A percentile compares a stretch with the other conserved stretches of the same genome.
phyloP scores from a whole-genome alignment of 441 rosid species.

The Melastoma candidum region DNA sequence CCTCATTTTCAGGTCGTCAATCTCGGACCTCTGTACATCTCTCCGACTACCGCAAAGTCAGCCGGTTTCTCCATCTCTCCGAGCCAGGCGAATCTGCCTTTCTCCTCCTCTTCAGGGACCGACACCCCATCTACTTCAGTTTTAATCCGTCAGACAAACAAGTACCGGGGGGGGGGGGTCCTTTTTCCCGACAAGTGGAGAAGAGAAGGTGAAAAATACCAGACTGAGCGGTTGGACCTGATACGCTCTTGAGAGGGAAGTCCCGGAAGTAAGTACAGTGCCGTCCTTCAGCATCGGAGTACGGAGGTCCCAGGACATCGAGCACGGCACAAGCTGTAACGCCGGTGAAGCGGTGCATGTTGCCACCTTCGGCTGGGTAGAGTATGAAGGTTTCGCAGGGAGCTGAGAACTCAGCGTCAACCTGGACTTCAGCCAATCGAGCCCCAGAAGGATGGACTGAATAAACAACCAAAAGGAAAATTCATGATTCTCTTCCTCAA shows the following conservation, averaged over 20 bases:
- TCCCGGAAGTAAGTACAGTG: slow-evolving; percentile 68
- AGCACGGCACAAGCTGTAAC: slow-evolving; percentile 79
- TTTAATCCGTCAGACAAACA: neutral
- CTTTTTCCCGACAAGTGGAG: no score
- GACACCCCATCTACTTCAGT: slow-evolving; percentile 34
- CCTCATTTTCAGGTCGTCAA: neutral
- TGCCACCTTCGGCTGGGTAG: slow-evolving; percentile 89
- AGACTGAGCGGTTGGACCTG: slow-evolving; percentile 26
- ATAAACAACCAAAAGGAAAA: neutral
- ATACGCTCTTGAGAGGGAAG: slow-evolving; percentile 33
- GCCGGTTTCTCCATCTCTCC: slow-evolving; percentile 49
- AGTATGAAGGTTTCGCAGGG: slow-evolving; percentile 75
- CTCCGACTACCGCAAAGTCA: slow-evolving; percentile 42
- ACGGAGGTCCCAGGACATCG: slow-evolving; percentile 91
- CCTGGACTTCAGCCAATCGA: slow-evolving; percentile 64
- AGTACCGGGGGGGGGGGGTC: no score
- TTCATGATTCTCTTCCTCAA: no score
- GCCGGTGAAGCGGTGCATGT: slow-evolving; percentile 89
- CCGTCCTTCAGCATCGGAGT: slow-evolving; percentile 64
- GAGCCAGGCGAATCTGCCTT: slow-evolving; percentile 54
- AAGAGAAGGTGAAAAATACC: no score
- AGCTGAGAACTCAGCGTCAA: slow-evolving; percentile 51
- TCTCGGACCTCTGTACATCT: slow-evolving; percentile 45
- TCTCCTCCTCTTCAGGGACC: slow-evolving; percentile 40
- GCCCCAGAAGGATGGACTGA: slow-evolving; percentile 28